phyloP scores from a whole-genome alignment of 225 moss, liverwort and hornwort genomes.

The Thuidium tamariscinum region DNA sequence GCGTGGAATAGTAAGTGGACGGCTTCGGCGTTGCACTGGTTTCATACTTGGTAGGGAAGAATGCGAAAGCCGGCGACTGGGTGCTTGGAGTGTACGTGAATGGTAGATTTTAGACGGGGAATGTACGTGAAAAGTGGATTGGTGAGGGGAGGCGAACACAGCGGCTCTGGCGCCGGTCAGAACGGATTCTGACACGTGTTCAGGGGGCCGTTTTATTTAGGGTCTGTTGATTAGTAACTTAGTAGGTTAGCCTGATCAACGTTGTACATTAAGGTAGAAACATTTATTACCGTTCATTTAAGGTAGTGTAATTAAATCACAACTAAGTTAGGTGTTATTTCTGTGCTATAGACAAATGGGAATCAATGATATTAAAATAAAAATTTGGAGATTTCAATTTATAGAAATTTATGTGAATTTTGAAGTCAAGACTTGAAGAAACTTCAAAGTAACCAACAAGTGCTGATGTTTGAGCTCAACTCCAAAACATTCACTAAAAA shows the following conservation, averaged over 20 bases:
- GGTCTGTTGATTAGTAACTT: background rate
- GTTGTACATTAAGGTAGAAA: background rate
- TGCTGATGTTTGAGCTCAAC: background rate
- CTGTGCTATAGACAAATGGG: accelerated
- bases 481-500: background rate
- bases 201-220: background rate
- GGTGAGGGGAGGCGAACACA: background rate
- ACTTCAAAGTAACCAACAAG: background rate
- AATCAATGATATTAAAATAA: accelerated
- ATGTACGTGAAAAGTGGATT: background rate
- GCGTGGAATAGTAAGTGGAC: background rate
- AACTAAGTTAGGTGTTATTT: background rate
- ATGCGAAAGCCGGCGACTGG: background rate
- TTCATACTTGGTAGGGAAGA: background rate
- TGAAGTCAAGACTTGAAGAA: background rate
- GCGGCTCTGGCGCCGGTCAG: background rate
- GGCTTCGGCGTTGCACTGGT: background rate
- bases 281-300: background rate
- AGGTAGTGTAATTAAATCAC: background rate
- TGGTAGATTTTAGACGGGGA: background rate
- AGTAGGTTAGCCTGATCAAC: background rate
- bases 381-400: background rate
- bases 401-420: background rate
- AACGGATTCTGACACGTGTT: background rate
- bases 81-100: accelerated